Base-by-base conservation (phyloP, 2,329 filamentous ascomycete species). In the Triangularia setosa region DNA sequence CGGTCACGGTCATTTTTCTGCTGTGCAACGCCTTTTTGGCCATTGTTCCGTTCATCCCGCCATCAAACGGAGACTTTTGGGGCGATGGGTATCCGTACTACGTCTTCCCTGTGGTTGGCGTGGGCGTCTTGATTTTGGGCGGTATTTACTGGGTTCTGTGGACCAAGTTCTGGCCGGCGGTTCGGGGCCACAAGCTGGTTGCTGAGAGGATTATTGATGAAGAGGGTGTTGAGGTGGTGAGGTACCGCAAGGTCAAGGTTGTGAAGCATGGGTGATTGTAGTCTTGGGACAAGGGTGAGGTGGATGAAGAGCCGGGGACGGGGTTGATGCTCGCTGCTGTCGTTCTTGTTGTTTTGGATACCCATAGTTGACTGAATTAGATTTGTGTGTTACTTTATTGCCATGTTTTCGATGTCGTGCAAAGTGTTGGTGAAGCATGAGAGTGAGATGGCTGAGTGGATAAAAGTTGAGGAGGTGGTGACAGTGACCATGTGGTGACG, bases 21-120 rank as follows among this genome's bases (percentile, higher is more conserved):
- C 72, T 84, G 3, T 75, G 78, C 67, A 85, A 85, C 65, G 72
- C 81, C 24, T 84, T 85, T 64, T 75, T 86, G 14, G 79, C 79
- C 1, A 54, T 84, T 0, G 82, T 84, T 1, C 84, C 84, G 0
- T 85, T 87, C 64, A 80, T 87, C 57, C 83, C 84, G 2, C 84
- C 83, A 0, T 24, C 81, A 89, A 76, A 78, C 28, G 79, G 78
- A 1, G 78, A 76, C 66, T 79, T 78, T 75, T 78, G 79, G 62
- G 78, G 78, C 0, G 77, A 81, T 6, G 79, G 81, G 0, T 85
- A 85, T 30, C 82, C 83, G 3, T 85, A 85, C 75, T 87, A 82
- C 63, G 75, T 85, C 0, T 85, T 84, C 69, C 83, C 84, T 0
- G 78, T 85, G 0, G 82, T 86, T 0, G 83, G 83, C 0, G 79